These are phyloP conservation scores for Apiospora rasikravindrae DNA, from an alignment of 2,329 filamentous ascomycete genomes.

Conservation along the genomic window DNA sequence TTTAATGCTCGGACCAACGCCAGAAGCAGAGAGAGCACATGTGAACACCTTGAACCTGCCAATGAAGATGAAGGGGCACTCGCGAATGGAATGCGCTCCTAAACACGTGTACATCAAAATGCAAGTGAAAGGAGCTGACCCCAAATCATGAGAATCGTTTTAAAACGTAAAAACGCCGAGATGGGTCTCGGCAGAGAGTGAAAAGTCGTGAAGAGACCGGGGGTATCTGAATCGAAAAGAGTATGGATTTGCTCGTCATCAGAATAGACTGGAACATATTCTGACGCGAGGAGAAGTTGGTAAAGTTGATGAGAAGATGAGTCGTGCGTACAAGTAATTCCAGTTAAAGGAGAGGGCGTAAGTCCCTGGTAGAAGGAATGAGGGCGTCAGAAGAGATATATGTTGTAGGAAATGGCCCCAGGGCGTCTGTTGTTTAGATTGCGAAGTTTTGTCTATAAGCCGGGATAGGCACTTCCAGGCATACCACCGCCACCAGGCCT, in stretches of 20 bases:
- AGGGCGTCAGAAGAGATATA: neutral
- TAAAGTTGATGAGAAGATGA: neutral
- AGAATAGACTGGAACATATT: neutral
- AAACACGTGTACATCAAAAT: neutral
- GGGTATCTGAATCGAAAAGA: slow-evolving; percentile 16
- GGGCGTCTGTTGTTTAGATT: neutral
- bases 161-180: neutral
- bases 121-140: neutral
- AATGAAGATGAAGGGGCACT: slow-evolving; percentile 9
- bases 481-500: slow-evolving; percentile 51
- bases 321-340: neutral
- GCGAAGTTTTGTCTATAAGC: slow-evolving; percentile 26
- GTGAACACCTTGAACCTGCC: slow-evolving; percentile 18
- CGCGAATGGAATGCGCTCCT: neutral
- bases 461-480: slow-evolving; percentile 60
- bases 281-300: slow-evolving; percentile 9
- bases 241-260: neutral
- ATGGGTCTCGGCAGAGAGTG: neutral
- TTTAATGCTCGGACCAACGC: neutral
- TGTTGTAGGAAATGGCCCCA: neutral
- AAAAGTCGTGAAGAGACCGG: slow-evolving; percentile 10
- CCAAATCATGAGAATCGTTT: slow-evolving; percentile 6
- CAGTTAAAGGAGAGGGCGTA: neutral
- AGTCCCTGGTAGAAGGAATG: neutral
- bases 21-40: slow-evolving; percentile 1